Base-by-base conservation (phyloP, 2,329 filamentous ascomycete species). In the Hypoxylon rubiginosum region DNA sequence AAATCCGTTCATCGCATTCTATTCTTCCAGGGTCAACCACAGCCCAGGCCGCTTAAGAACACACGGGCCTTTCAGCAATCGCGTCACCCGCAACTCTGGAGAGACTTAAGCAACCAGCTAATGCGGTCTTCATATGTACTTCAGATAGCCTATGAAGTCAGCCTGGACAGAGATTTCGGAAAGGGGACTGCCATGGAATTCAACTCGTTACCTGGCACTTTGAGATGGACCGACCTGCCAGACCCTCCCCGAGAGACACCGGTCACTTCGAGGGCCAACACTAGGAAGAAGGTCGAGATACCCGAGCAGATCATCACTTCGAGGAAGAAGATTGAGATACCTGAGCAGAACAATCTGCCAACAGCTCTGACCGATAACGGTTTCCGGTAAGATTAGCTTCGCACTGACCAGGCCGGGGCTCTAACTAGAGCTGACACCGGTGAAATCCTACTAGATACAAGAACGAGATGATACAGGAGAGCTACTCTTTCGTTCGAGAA, bases 201-300 rank as follows among this genome's bases (percentile, higher is more conserved):
- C 43, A 82, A 86, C 64, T 71, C 77, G 5, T 74, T 77, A 0
- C 78, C 79, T 0, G 86, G 85, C 17, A 82, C 84, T 3, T 74
- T 90, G 62, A 79, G 84, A 48, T 91, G 87, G 86, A 84, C 80
- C 5, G 88, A 90, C 68, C 81, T 90, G 48, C 88, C 88, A 1
- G 88, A 90, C 66, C 87, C 87, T 15, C 79, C 82, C 1, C 80
- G 80, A 24, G 80, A 79, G 11, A 79, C 81, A n/a, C 80, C 83
- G 10, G 75, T 88, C 32, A 84, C 81, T 10, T 83, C 87, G 3
- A 34, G 9, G 72, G n/a, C n/a, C n/a, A n/a, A n/a, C n/a, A n/a
- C n/a, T n/a, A 80, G 86, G 41, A 87, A 85, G 72, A 85, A 84
- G 75, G 79, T 88, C 7, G 86, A 88, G 70, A 82, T 88, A n/a